Evolutionary conservation across 2,329 filamentous ascomycete species (phyloP), one percentile per base, ranked within the genome.

Genomic region (Hymenoscyphus occultus): DNA sequence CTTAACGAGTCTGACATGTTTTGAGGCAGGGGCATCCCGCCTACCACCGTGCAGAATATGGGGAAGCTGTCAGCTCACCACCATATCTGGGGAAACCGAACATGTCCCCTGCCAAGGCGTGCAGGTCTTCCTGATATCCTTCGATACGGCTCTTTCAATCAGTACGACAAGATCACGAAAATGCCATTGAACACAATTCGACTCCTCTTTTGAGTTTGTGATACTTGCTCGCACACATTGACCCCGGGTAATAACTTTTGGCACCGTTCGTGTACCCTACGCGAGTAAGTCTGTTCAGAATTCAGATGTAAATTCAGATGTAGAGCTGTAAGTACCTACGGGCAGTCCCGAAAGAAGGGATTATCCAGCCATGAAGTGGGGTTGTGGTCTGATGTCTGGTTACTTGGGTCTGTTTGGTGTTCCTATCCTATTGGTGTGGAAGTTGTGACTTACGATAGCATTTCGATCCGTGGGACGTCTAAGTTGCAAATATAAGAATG

Each of bases 161-260:
- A n/a, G 45, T 51, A 51, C 3, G 45, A 51, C 45, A 51, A 51
- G n/a, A 22, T n/a, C 45, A 51, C 45, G 45, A 51, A 51, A 48
- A 51, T 10, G n/a, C n/a, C 19, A 51, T 22, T 19, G 45, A 19
- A 28, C 10, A 19, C n/a, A 28, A 22, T 22, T n/a, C 19, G n/a
- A 51, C 19, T 22, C 19, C 14, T 19, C n/a, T 19, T 19, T 51
- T 22, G n/a, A 51, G 19, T 51, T 51, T 22, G 45, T 51, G 45
- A 22, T 22, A 51, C 42, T 45, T n/a, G 14, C 5, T 45, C 16
- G 3, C 13, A 16, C n/a, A 45, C 40, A 45, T 16, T n/a, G 6
- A 45, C 42, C 16, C 19, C 19, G 7, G n/a, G n/a, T 22, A 51
- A 51, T 9, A 19, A 16, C 12, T 9, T 22, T 51, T 51, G n/a